Conservation (phyloP, 2,329 filamentous ascomycete genomes). For the Cladosporium sp. region DNA sequence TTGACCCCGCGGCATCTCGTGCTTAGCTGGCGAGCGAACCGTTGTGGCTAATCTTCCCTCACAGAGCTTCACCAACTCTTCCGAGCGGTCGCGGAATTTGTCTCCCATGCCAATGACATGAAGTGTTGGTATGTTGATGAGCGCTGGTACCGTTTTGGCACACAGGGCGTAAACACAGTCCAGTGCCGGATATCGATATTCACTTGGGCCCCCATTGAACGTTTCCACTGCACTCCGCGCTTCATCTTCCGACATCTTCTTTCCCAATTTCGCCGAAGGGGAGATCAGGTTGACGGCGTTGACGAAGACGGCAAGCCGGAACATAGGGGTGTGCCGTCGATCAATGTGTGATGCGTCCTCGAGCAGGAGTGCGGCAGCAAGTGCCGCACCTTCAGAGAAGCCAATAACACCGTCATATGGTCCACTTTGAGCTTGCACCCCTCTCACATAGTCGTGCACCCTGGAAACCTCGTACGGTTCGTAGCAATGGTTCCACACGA, state of each 20-base stretch:
- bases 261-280: not conserved
- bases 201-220: not conserved
- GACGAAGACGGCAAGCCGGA: not conserved
- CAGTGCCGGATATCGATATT: not conserved
- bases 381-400: not conserved
- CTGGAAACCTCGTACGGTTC: not conserved
- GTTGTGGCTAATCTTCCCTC: not conserved
- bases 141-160: not conserved
- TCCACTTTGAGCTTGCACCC: not conserved
- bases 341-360: not conserved
- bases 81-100: not conserved
- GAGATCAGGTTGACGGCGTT: not conserved
- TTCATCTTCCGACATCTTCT: not conserved
- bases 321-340: not conserved
- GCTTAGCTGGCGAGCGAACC: not conserved
- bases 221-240: not conserved
- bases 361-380: not conserved
- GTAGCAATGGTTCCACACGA: not conserved
- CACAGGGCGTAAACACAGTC: not conserved
- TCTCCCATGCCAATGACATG: not conserved
- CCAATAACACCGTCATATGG: not conserved
- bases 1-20: not conserved
- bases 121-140: not conserved
- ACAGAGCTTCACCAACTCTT: not conserved
- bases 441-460: not conserved